A percentile compares a stretch with the other conserved stretches of the same genome.
Evolutionary conservation across 306 rosid species (phyloP).

Genomic region (Sphenostylis stenocarpa): DNA sequence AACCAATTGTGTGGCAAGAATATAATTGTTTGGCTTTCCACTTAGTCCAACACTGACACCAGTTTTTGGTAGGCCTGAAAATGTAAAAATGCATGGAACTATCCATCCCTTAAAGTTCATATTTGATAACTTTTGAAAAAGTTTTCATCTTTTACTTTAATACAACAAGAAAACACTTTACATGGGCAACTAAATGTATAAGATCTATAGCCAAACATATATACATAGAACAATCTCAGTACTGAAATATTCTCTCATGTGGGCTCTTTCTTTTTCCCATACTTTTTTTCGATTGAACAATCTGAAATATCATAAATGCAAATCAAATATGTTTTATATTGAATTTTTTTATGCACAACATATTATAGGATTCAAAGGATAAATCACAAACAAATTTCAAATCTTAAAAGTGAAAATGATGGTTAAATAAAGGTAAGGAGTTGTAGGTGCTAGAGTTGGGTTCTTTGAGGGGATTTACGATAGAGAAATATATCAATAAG

Average conservation of each 20-base stretch:
- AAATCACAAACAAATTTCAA: too few species aligned
- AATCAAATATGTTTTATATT: too few species aligned
- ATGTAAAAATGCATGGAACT: background rate
- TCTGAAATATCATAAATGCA: too few species aligned
- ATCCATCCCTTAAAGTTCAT: background rate
- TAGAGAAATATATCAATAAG: too few species aligned
- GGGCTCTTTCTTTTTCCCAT: too few species aligned
- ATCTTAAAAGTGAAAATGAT: too few species aligned
- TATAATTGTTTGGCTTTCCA: background rate
- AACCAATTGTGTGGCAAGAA: conserved; percentile 25
- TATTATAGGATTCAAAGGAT: too few species aligned
- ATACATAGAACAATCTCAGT: background rate
- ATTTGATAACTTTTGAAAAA: background rate
- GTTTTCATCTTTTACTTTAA: background rate
- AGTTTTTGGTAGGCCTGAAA: background rate
- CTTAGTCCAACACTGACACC: background rate
- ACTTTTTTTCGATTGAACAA: too few species aligned
- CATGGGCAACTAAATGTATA: background rate
- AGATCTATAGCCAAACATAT: background rate
- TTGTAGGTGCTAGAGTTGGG: too few species aligned
- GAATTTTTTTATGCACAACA: too few species aligned
- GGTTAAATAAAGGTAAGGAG: too few species aligned
- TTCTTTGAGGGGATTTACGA: too few species aligned
- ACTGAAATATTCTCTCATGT: background rate
- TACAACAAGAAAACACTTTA: background rate